Evolutionary conservation across 148 eudicot genomes (phyloP).

Genomic region (Pharnaceum exiguum): DNA sequence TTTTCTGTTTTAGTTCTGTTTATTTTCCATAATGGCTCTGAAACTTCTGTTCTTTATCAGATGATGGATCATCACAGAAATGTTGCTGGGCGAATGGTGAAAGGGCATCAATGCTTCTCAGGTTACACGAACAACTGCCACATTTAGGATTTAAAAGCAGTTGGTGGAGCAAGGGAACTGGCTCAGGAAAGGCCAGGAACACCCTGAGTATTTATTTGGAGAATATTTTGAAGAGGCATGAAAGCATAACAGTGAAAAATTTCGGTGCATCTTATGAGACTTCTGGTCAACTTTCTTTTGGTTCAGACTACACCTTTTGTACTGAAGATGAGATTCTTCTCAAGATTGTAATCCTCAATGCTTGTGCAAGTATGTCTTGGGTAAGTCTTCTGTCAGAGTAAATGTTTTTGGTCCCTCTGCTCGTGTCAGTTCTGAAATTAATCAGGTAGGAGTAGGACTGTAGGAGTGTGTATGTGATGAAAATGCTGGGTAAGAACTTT

Average conservation of each 20-base stretch:
- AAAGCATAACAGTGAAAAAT: slow-evolving; percentile 54
- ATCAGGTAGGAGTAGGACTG: background rate
- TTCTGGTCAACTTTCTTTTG: slow-evolving; percentile 40
- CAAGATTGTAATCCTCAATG: slow-evolving; percentile 40
- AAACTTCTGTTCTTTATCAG: slow-evolving; percentile 25
- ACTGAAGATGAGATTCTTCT: slow-evolving; percentile 51
- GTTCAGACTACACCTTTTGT: slow-evolving; percentile 31
- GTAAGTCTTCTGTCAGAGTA: slow-evolving; percentile 32
- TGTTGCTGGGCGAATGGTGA: slow-evolving; percentile 83
- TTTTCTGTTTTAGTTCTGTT: background rate
- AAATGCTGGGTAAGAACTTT: no score
- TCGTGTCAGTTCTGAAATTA: background rate
- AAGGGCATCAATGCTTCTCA: slow-evolving; percentile 50
- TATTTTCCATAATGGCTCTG: background rate
- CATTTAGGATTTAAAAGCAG: slow-evolving; percentile 17
- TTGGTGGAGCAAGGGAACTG: slow-evolving; percentile 17
- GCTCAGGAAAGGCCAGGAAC: slow-evolving; percentile 12
- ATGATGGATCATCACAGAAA: slow-evolving; percentile 72
- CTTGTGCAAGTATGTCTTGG: slow-evolving; percentile 56
- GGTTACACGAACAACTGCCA: slow-evolving; percentile 37
- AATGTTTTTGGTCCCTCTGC: background rate
- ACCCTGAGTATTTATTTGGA: slow-evolving; percentile 24
- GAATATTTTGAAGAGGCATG: slow-evolving; percentile 51
- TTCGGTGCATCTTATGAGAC: slow-evolving; percentile 53
- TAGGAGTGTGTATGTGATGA: background rate